Conservation (phyloP, 768 basidiomycete species). For the Rubroboletus pulcherrimus region DNA sequence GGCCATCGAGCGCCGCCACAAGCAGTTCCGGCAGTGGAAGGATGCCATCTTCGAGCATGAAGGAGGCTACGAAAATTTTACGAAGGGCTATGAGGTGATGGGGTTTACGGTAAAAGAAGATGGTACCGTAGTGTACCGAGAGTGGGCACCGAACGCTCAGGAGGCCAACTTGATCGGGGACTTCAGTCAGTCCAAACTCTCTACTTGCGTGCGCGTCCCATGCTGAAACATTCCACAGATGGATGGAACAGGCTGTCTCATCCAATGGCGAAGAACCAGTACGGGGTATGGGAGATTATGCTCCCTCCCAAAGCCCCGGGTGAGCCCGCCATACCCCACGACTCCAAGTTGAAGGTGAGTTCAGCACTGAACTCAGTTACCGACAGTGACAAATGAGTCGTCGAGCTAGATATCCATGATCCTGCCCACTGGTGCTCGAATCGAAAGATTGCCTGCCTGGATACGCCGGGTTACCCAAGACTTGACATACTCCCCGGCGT, state of each 20-base stretch:
- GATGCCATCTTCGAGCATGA: slow-evolving; percentile 70
- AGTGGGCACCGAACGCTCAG: slow-evolving; percentile 92
- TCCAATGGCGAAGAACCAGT: slow-evolving; percentile 79
- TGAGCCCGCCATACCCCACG: slow-evolving; percentile 83
- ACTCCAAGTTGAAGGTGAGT: slow-evolving; percentile 88
- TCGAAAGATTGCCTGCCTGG: slow-evolving; percentile 94
- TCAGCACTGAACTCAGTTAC: neutral
- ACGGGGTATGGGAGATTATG: slow-evolving; percentile 86
- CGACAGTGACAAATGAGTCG: neutral
- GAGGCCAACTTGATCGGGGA: slow-evolving; percentile 89
- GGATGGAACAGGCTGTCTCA: slow-evolving; percentile 83
- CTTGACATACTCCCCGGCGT: slow-evolving; percentile 80
- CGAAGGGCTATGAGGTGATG: slow-evolving; percentile 50
- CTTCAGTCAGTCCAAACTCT: slow-evolving; percentile 69
- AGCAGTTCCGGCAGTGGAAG: slow-evolving; percentile 70
- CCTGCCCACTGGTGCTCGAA: slow-evolving; percentile 67
- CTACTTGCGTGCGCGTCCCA: neutral
- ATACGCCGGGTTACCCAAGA: slow-evolving; percentile 95
- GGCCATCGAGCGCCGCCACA: slow-evolving; percentile 65
- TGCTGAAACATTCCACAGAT: slow-evolving; percentile 46
- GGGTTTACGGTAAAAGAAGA: slow-evolving; percentile 72
- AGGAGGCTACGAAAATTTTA: slow-evolving; percentile 77
- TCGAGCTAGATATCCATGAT: slow-evolving; percentile 84
- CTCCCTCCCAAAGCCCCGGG: slow-evolving; percentile 67
- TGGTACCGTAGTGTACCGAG: slow-evolving; percentile 77